A percentile compares a stretch with the other conserved stretches of the same genome.
Evolutionary conservation across 768 basidiomycete genomes (phyloP).

Genomic region (Lactarius evosmus): DNA sequence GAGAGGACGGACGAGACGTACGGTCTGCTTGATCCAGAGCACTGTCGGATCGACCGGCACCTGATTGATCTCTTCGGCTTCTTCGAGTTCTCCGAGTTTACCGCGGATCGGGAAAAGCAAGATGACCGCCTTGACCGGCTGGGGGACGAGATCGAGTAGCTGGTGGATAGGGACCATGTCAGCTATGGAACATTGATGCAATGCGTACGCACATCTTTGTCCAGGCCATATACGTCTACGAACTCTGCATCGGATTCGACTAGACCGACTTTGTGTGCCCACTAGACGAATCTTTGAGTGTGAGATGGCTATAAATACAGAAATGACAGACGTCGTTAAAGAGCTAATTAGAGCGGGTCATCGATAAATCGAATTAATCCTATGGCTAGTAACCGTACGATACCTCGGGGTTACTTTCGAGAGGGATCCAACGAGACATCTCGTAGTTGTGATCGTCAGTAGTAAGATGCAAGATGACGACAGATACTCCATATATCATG

Average conservation of each 20-base stretch:
- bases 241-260: conserved; percentile 18
- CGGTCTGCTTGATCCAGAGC: conserved; percentile 90
- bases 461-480: not conserved
- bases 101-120: conserved; percentile 77
- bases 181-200: not conserved
- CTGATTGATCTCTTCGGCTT: conserved; percentile 60
- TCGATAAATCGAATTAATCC: conserved; percentile 34
- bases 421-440: conserved; percentile 59
- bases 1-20: conserved; percentile 34
- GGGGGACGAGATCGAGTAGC: conserved; percentile 66
- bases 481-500: no score
- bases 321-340: conserved; percentile 15
- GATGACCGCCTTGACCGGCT: conserved; percentile 79
- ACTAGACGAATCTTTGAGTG: conserved; percentile 28
- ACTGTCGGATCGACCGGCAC: conserved; percentile 58
- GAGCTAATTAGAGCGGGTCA: conserved; percentile 11
- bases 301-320: conserved; percentile 29
- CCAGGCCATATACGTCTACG: conserved; percentile 26
- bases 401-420: conserved; percentile 72
- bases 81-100: conserved; percentile 46
- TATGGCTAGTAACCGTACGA: not conserved
- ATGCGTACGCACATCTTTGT: conserved; percentile 19
- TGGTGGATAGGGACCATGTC: conserved; percentile 32
- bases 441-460: not conserved
- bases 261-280: conserved; percentile 10